Conservation (phyloP, 2,329 filamentous ascomycete genomes). For the Exserohilum rostratum region DNA sequence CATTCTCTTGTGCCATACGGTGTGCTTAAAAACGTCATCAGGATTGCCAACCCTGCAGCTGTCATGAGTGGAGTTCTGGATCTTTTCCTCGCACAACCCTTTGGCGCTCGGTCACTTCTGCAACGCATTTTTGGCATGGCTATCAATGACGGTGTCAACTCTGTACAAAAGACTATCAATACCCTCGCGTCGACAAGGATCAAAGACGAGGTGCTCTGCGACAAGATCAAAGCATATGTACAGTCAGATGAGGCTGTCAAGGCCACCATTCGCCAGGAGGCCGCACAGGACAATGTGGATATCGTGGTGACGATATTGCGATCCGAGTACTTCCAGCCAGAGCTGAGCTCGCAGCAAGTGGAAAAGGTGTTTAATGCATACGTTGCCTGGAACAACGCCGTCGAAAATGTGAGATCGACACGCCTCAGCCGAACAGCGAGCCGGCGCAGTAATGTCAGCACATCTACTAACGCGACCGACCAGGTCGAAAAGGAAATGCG, state of each 20-base stretch:
- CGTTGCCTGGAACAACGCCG: conserved; percentile 92
- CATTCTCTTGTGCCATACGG: conserved; percentile 94
- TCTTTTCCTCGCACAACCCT: conserved; percentile 93
- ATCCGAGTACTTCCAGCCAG: conserved; percentile 75
- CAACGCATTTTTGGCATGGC: conserved; percentile 95
- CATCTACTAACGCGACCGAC: conserved; percentile 30
- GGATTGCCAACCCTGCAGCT: conserved; percentile 92
- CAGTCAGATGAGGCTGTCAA: conserved; percentile 78
- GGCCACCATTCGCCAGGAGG: conserved; percentile 73
- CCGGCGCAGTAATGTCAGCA: conserved; percentile 39
- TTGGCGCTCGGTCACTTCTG: conserved; percentile 85
- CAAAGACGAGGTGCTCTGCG: conserved; percentile 76
- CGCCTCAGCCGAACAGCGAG: conserved; percentile 43
- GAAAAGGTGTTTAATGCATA: conserved; percentile 91
- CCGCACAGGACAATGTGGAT: conserved; percentile 75
- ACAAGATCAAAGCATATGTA: conserved; percentile 82
- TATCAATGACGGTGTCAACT: conserved; percentile 85
- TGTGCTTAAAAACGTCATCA: conserved; percentile 93
- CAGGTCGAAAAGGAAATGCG: conserved; percentile 82
- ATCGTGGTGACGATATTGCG: conserved; percentile 83
- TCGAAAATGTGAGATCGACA: conserved; percentile 69
- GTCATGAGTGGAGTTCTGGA: conserved; percentile 97
- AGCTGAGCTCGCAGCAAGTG: conserved; percentile 75
- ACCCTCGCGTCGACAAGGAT: conserved; percentile 72
- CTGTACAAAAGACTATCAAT: conserved; percentile 86